phyloP scores from a whole-genome alignment of 2,329 filamentous ascomycete species.

The Talaromyces sp. region DNA sequence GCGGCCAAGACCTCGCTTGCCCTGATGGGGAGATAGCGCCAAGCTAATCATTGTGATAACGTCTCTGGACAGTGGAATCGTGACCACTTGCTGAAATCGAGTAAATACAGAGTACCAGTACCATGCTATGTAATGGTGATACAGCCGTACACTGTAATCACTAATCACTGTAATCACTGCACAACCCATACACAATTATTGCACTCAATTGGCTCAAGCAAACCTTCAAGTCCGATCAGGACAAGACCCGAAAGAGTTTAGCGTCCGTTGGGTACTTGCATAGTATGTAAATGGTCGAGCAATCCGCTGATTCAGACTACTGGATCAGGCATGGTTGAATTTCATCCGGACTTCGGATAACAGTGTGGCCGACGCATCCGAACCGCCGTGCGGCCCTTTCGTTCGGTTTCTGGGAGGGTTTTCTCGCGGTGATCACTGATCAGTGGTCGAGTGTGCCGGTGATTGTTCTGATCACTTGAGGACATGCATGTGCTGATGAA shows the following conservation, averaged over 20 bases:
- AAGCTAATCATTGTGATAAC: background rate
- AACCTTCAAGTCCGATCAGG: background rate
- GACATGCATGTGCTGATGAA: background rate
- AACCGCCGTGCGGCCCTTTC: background rate
- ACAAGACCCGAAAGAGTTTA: background rate
- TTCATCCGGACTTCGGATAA: slow-evolving; percentile 1
- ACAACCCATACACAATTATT: background rate
- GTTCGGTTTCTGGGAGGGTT: background rate
- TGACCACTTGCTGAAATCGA: background rate
- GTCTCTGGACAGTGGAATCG: background rate
- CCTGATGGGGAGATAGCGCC: background rate
- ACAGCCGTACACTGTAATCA: background rate
- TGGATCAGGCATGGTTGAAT: background rate
- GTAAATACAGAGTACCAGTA: too few species aligned
- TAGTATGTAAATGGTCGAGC: too few species aligned
- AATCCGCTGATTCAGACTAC: background rate
- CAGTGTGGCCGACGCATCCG: slow-evolving; percentile 1
- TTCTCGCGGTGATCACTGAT: background rate
- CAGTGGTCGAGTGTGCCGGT: background rate
- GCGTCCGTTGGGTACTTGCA: too few species aligned
- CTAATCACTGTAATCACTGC: background rate
- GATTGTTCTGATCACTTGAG: background rate
- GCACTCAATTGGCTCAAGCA: background rate
- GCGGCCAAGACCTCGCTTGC: slow-evolving; percentile 4
- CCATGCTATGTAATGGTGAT: too few species aligned